Percentiles rank a stretch among this genome's conserved stretches.
These are phyloP conservation scores for Mortierella sp. DNA, from an alignment of 371 early-diverging fungal genomes.

Conservation along the genomic window DNA sequence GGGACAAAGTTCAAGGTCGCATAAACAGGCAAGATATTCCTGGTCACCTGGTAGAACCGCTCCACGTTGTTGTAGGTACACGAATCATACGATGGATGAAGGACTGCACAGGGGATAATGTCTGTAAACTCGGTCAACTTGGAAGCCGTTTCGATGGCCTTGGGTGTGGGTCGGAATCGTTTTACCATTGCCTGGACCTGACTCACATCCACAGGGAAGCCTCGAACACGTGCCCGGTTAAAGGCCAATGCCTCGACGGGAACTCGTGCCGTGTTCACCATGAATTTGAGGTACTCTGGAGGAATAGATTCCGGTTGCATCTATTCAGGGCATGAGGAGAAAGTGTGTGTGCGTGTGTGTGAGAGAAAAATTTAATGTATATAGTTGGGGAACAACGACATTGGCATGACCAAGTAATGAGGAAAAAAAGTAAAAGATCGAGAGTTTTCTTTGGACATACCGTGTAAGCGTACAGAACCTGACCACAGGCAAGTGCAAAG, in stretches of 20 bases:
- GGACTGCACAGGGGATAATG: slow-evolving; percentile 59
- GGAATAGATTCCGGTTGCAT: slow-evolving; percentile 75
- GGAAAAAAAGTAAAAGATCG: slow-evolving; percentile 4
- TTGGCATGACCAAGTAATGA: not conserved
- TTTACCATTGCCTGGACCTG: slow-evolving; percentile 57
- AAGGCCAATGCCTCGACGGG: slow-evolving; percentile 61
- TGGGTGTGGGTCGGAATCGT: slow-evolving; percentile 58
- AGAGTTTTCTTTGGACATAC: slow-evolving; percentile 46
- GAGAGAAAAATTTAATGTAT: not conserved
- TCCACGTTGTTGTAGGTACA: slow-evolving; percentile 63
- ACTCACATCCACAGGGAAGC: slow-evolving; percentile 59
- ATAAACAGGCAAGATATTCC: slow-evolving; percentile 74
- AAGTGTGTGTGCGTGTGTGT: not conserved
- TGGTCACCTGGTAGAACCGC: slow-evolving; percentile 68
- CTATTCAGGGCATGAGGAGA: slow-evolving; percentile 25
- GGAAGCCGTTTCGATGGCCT: slow-evolving; percentile 56
- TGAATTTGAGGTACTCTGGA: slow-evolving; percentile 76
- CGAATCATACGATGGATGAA: slow-evolving; percentile 72
- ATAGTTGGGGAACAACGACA: not conserved
- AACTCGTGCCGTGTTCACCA: slow-evolving; percentile 76
- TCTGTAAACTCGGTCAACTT: slow-evolving; percentile 41
- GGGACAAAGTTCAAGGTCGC: slow-evolving; percentile 80
- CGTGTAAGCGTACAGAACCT: slow-evolving; percentile 74
- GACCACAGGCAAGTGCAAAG: slow-evolving; percentile 70
- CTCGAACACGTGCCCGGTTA: slow-evolving; percentile 65